Percentiles rank a stretch among this genome's conserved stretches.
Conservation (phyloP, 495 filamentous ascomycete species). For the Xylaria curta region DNA sequence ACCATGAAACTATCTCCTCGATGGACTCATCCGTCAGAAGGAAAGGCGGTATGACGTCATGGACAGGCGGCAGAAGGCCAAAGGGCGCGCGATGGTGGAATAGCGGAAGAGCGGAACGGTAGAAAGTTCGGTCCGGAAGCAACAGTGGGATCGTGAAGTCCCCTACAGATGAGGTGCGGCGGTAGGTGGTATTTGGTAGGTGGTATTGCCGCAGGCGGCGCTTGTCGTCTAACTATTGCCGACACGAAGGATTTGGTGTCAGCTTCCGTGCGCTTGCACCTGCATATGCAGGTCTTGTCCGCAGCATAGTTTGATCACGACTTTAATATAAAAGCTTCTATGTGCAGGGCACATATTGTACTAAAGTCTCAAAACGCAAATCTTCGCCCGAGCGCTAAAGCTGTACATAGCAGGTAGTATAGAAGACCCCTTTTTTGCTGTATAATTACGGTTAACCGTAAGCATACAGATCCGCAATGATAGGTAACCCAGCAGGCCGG, state of each 20-base stretch:
- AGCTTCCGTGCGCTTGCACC: constrained; percentile 5
- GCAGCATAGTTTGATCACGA: background rate
- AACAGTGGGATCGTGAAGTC: background rate
- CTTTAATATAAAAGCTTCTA: background rate
- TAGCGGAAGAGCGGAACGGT: background rate
- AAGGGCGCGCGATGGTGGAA: background rate
- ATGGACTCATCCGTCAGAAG: background rate
- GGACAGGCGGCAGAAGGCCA: background rate
- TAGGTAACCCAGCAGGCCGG: background rate
- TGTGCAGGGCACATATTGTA: background rate
- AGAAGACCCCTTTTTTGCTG: background rate
- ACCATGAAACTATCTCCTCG: background rate
- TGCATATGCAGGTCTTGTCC: background rate
- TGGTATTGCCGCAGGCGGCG: background rate
- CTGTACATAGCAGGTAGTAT: background rate
- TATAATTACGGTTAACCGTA: background rate
- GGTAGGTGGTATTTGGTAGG: constrained; percentile 6
- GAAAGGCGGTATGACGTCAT: constrained; percentile 19
- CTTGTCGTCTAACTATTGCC: background rate
- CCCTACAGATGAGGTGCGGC: background rate
- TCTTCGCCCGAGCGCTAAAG: background rate
- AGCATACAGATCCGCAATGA: background rate
- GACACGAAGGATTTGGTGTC: background rate
- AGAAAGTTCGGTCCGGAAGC: background rate
- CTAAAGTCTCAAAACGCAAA: background rate